Base-by-base conservation (phyloP, 306 rosid species). In the Erythrophleum fordii region DNA sequence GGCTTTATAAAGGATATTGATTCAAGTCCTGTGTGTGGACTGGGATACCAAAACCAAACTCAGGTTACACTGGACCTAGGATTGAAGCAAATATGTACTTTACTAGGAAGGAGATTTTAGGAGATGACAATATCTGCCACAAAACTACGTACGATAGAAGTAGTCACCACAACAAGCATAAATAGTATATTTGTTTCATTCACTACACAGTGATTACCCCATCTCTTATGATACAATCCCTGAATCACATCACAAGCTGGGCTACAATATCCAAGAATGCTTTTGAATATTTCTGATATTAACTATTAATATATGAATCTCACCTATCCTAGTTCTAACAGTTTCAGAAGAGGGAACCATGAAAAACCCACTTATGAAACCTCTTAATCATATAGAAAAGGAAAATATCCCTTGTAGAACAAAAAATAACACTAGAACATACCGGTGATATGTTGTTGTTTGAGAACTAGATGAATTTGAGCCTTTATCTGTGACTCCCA, bases 401-500 rank as follows among this genome's bases (percentile, higher is more conserved):
- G 49, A 35, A 82, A 85, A 75, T 48, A 77, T 55, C 31, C 59
- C 78, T 76, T 80, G 82, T 69, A 83, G 20, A 53, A 89, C 25
- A 18, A 81, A 52, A 75, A 78, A 59, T 86, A 87, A 64, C 34
- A 75, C 25, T 39, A 85, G 59, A 46, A 56, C 13, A 83, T 77
- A 78, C 60, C 80, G 48, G 6, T 51, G 69, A 80, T 23, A 49
- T 16, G n/a, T 23, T 16, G n/a, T 23, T n/a, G 59, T 58, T 29
- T 42, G 89, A 83, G 51, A 77, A 77, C 82, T 22, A 23, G 90
- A 78, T 9, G 91, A 84, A 69, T 22, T 64, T 0, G 90, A 83
- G 65, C 60, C 80, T 72, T 59, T 73, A 83, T 88, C 85, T 9
- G 89, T 85, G 62, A 91, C 92, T 1, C 95, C 97, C 39, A 92